Base-by-base conservation (phyloP, 2,329 filamentous ascomycete species). In the Cladophialophora exuberans region DNA sequence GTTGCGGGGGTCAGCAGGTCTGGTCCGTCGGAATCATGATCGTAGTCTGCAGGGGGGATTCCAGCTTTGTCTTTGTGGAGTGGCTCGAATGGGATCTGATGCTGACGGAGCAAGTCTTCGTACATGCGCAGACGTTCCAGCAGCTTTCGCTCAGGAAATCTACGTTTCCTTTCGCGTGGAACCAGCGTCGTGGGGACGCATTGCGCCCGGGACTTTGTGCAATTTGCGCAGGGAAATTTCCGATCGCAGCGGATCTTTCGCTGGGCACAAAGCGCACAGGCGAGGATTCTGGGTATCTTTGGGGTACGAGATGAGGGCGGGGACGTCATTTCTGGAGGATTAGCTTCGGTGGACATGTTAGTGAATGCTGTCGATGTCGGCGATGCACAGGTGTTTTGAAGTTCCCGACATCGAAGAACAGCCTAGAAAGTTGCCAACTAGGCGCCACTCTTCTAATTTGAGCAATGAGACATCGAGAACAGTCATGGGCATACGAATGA, bases 111-210 rank as follows among this genome's bases (percentile, higher is more conserved):
- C 35, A 91, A 72, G 5, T 72, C 68, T 70, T 91, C 88, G 64
- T 90, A 90, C 45, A 81, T 80, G 50, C 79, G 82, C 18, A 90
- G 74, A n/a, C 85, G 82, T 5, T 88, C 83, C 48, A 90, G 74
- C 35, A 91, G 75, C 54, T 88, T 86, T 65, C 82, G 82, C 70
- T 91, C 88, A 18, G 86, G 83, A 41, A 88, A 83, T 50, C 83
- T 83, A 69, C 66, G 84, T 72, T 65, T 83, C 76, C 67, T 84
- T 75, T 66, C 83, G 70, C 63, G 83, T 73, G 65, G 83, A 73
- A 60, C 81, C 71, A 69, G 65, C 4, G 69, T 64, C 1, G 72
- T 70, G 3, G 75, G 73, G 3, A 79, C 64, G 60, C 67, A 90
- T 62, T 88, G 81, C 26, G 79, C 79, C 18, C 77, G 73, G 80